Evolutionary conservation across 1,284 basidiomycete genomes (phyloP).

Genomic region (Vanrija sp.): DNA sequence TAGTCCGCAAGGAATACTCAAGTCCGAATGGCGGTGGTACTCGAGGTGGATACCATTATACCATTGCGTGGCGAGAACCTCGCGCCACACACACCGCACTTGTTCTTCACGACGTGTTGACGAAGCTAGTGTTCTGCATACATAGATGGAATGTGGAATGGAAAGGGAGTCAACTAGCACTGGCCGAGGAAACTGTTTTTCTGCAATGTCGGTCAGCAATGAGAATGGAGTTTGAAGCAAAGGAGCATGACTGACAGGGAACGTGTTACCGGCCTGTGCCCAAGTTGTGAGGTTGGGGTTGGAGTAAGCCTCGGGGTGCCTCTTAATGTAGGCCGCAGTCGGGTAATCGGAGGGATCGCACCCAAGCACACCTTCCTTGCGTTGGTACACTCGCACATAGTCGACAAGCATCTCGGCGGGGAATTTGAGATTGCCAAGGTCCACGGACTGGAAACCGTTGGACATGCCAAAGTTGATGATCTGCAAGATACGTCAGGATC

Average conservation of each 20-base stretch:
- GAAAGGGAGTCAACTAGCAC: slow-evolving; percentile 7
- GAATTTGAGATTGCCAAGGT: slow-evolving; percentile 63
- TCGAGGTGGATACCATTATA: no score
- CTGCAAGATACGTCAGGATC: slow-evolving; percentile 52
- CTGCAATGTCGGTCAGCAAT: slow-evolving; percentile 4
- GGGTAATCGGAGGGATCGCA: slow-evolving; percentile 78
- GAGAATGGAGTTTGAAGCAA: not conserved
- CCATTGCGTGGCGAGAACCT: no score
- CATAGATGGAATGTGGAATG: not conserved
- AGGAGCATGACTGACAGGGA: slow-evolving; percentile 36
- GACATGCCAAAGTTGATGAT: slow-evolving; percentile 66
- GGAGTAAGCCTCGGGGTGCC: slow-evolving; percentile 33
- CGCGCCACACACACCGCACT: not conserved
- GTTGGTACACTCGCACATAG: slow-evolving; percentile 76
- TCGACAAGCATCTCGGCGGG: slow-evolving; percentile 65
- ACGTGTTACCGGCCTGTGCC: slow-evolving; percentile 28
- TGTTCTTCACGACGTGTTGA: not conserved
- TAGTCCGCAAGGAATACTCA: no score
- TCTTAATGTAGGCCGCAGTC: slow-evolving; percentile 53
- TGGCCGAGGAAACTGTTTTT: slow-evolving; percentile 17
- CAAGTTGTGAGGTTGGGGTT: slow-evolving; percentile 43
- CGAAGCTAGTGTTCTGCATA: slow-evolving; percentile 10
- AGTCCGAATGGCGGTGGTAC: no score
- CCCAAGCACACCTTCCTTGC: slow-evolving; percentile 65
- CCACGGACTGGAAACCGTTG: slow-evolving; percentile 52